Base-by-base conservation (phyloP, 345 rosid genomes). In the Brassica rapa region DNA sequence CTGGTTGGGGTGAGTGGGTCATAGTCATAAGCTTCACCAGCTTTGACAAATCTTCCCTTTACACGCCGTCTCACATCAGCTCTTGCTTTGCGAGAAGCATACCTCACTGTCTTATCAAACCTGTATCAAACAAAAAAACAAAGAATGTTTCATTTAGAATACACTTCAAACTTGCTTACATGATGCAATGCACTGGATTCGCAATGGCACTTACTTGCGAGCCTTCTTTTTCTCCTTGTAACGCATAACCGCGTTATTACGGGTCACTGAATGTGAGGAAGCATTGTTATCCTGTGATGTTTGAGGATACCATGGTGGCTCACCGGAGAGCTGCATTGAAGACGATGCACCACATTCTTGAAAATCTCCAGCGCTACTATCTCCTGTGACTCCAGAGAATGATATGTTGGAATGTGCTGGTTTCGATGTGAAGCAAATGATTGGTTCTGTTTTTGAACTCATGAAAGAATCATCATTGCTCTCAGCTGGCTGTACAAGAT, bases 1-100 rank as follows among this genome's bases (percentile, higher is more conserved):
- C 96, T 87, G 73, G 97, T 90, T 71, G 77, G 90, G 72, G 69
- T 87, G 86, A 93, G 72, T 0, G 98, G 99, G 61, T 95, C 98
- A 66, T 93, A 95, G 81, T 95, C 99, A 82, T 89, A 95, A 73
- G 87, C 93, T 75, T 93, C 99, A 39, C 99, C 98, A 39, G 97
- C 94, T 84, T 96, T 96, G 72, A 96, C 92, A 76, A 96, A 96
- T 19, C 99, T 73, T 8, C 99, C 99, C 85, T 93, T 96, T 69
- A 89, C 99, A 27, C 99, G 94, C 84, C 81, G 91, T 82, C 99
- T 87, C 63, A 91, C 98, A 69, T 96, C 98, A 57, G 99, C 99
- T 84, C 99, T 89, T 70, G 97, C 99, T 86, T 96, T 96, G 57
- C 98, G 96, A 46, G 99, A 93, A 61, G 89, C 98, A 81, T 96